These are phyloP conservation scores for Penicillium lagena DNA, from an alignment of 495 filamentous ascomycete genomes.

Conservation along the genomic window DNA sequence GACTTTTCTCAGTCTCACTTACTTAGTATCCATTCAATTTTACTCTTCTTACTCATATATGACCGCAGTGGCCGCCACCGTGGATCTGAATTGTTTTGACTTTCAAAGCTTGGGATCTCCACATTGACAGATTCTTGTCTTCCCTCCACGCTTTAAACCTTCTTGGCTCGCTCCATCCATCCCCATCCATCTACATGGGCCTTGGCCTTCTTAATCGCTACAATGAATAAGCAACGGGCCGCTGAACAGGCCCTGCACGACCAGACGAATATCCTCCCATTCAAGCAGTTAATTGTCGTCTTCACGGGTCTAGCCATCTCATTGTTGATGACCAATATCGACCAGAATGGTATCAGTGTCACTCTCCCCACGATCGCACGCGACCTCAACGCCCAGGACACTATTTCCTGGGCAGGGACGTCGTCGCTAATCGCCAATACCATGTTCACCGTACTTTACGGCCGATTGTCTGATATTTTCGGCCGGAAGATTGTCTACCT, in stretches of 20 bases:
- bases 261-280: conserved; percentile 54
- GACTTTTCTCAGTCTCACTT: too few species aligned
- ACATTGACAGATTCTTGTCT: too few species aligned
- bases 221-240: conserved; percentile 32
- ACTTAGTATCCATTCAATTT: neutral
- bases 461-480: conserved; percentile 52
- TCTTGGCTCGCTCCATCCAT: too few species aligned
- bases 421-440: conserved; percentile 69
- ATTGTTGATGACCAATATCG: conserved; percentile 52
- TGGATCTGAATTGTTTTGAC: too few species aligned
- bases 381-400: conserved; percentile 49
- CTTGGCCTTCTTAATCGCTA: neutral
- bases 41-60: conserved; percentile 1
- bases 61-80: neutral
- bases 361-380: conserved; percentile 53
- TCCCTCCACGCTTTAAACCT: too few species aligned
- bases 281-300: conserved; percentile 48
- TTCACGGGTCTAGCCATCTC: conserved; percentile 48
- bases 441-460: conserved; percentile 58
- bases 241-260: conserved; percentile 42
- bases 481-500: conserved; percentile 49
- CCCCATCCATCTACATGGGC: too few species aligned
- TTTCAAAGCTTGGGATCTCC: too few species aligned
- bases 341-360: conserved; percentile 58
- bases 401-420: conserved; percentile 73